Percentiles rank a stretch among this genome's conserved stretches.
These are phyloP conservation scores for Dillenia turbinata DNA, from an alignment of 164 flowering plant genomes.

Conservation along the genomic window DNA sequence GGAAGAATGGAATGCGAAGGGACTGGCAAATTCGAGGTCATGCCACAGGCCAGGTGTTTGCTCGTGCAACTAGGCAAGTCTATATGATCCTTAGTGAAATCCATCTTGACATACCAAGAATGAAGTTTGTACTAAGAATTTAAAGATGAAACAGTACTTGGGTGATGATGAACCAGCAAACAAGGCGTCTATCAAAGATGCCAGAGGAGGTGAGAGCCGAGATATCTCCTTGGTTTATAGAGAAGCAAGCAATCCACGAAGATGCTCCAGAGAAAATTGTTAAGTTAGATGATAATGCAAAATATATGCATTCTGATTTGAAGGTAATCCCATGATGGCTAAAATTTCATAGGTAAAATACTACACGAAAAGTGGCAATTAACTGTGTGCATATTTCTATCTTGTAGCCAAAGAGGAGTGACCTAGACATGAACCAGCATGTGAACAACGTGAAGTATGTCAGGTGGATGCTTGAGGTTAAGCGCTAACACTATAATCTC, in stretches of 20 bases:
- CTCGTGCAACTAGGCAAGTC: conserved; percentile 46
- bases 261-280: conserved; percentile 41
- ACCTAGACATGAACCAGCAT: conserved; percentile 70
- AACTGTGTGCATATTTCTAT: neutral
- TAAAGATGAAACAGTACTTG: conserved; percentile 50
- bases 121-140: conserved; percentile 2
- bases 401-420: conserved; percentile 61
- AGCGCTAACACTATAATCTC: neutral
- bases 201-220: conserved; percentile 76
- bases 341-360: neutral
- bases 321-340: conserved; percentile 32
- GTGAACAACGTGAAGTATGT: conserved; percentile 70
- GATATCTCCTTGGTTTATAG: conserved; percentile 62
- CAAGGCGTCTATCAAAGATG: conserved; percentile 77
- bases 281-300: conserved; percentile 50
- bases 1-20: conserved; percentile 58
- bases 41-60: conserved; percentile 35
- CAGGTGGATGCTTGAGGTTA: conserved; percentile 72
- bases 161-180: conserved; percentile 79
- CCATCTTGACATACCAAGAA: neutral
- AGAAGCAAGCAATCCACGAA: conserved; percentile 50
- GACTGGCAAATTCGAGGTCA: conserved; percentile 55
- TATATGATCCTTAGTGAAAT: neutral
- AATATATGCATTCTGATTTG: conserved; percentile 37
- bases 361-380: neutral